Percentiles rank a stretch among this genome's conserved stretches.
phyloP scores from a whole-genome alignment of 768 basidiomycete genomes.

The Rhizopogon sp. region DNA sequence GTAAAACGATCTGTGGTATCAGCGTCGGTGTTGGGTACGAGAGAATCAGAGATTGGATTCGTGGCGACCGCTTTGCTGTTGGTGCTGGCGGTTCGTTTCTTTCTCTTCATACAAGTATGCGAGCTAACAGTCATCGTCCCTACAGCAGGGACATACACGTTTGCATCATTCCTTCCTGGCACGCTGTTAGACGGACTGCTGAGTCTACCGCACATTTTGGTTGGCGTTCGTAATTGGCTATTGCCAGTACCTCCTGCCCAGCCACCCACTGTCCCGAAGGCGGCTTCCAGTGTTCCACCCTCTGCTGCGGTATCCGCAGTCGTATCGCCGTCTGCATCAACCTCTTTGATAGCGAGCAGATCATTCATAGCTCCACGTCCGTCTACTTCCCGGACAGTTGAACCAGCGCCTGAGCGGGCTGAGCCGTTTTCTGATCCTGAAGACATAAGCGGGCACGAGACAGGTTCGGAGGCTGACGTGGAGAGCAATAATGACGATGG shows the following conservation, averaged over 20 bases:
- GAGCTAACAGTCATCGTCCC: conserved; percentile 8
- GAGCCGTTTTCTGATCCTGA: conserved; percentile 9
- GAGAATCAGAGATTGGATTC: conserved; percentile 48
- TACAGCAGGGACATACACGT: conserved; percentile 63
- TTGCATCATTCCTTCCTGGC: conserved; percentile 68
- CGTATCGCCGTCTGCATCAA: not conserved
- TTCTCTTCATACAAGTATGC: not conserved
- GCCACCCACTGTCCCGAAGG: conserved; percentile 23
- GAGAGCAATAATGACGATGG: conserved; percentile 59
- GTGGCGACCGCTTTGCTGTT: conserved; percentile 65
- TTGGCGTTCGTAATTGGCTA: conserved; percentile 58
- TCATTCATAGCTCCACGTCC: not conserved
- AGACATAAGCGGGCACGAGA: conserved; percentile 28
- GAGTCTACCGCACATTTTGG: conserved; percentile 59
- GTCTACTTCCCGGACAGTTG: not conserved
- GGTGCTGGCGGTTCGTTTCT: conserved; percentile 70
- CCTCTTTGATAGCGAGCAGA: not conserved
- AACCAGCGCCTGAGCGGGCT: conserved; percentile 1
- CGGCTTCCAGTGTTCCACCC: conserved; percentile 8
- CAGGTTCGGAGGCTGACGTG: conserved; percentile 60
- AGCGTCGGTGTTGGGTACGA: conserved; percentile 35
- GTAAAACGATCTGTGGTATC: conserved; percentile 38
- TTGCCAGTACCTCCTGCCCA: conserved; percentile 42
- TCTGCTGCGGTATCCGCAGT: not conserved
- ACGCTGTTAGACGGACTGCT: conserved; percentile 60